Base-by-base conservation (phyloP, 2,329 filamentous ascomycete species). In the Gnomoniopsis sp. region DNA sequence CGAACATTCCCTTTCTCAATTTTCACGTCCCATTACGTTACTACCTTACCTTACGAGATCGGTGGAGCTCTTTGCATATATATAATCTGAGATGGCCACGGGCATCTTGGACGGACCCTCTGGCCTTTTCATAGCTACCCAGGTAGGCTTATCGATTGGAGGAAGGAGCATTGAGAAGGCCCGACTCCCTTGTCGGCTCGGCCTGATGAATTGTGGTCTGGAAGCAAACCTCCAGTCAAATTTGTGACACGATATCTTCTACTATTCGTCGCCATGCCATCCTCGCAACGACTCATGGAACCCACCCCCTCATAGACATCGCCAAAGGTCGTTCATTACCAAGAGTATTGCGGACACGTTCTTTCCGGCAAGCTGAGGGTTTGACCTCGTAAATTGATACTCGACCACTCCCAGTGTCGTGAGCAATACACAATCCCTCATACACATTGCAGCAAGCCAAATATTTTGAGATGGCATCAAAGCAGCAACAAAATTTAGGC, bases 381-480 rank as follows among this genome's bases (percentile, higher is more conserved):
- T 30, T 30, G 26, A 30, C 26, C 8, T 30, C 26, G 8, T 30
- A 8, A 8, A 6, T 21, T 4, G 41, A 44, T 21, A n/a, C n/a
- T n/a, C n/a, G 41, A 14, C 12, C 15, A 30, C 23, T 14, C 8
- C 19, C 47, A 49, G 47, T 17, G 17, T 48, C n/a, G 47, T 12
- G 11, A 30, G 46, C 15, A 49, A 26, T 12, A 30, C 47, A 30
- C 17, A 14, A 14, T 22, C 46, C 22, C 17, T 30, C 15, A 11
- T 10, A 14, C 19, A 14, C 19, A 21, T 3, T 12, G 4, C 14
- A n/a, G n/a, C 6, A 15, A n/a, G 12, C 38, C 34, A 15, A 41
- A 52, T 17, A 11, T 14, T 55, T 46, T 44, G 51, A 54, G n/a
- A 62, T 62, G 52, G 55, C 33, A 44, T 63, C 55, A 50, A 58